A percentile compares a stretch with the other conserved stretches of the same genome.
phyloP scores from a whole-genome alignment of 2,329 filamentous ascomycete genomes.

The Trichoderma sp. region DNA sequence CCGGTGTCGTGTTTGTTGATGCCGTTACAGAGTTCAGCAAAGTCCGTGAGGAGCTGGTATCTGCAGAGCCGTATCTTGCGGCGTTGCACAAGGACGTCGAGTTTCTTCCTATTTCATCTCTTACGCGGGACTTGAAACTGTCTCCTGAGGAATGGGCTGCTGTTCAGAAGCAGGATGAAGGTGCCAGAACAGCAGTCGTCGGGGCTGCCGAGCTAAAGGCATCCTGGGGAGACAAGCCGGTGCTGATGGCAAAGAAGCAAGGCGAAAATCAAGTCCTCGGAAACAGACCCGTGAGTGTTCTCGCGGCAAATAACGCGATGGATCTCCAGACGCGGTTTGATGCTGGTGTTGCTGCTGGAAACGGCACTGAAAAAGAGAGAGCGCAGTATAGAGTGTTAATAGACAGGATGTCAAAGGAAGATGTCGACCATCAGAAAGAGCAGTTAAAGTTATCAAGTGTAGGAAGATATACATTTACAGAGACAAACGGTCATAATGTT shows the following conservation, averaged over 20 bases:
- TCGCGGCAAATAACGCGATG: not conserved
- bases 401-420: not conserved
- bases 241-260: not conserved
- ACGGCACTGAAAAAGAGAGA: not conserved
- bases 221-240: not conserved
- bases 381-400: not conserved
- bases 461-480: not conserved
- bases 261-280: not conserved
- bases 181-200: not conserved
- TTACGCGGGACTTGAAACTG: not conserved
- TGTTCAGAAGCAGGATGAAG: not conserved
- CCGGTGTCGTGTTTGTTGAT: slow-evolving; percentile 1
- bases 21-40: not conserved
- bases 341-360: not conserved
- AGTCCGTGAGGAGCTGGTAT: not conserved
- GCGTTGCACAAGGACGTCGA: not conserved
- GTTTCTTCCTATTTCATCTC: not conserved
- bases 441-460: not conserved
- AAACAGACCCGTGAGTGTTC: not conserved
- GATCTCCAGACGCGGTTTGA: not conserved
- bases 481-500: not conserved
- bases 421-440: not conserved
- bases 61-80: not conserved
- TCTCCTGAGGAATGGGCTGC: not conserved
- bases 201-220: not conserved